phyloP scores from a whole-genome alignment of 768 basidiomycete genomes.

The Kwoniella dejecticola region DNA sequence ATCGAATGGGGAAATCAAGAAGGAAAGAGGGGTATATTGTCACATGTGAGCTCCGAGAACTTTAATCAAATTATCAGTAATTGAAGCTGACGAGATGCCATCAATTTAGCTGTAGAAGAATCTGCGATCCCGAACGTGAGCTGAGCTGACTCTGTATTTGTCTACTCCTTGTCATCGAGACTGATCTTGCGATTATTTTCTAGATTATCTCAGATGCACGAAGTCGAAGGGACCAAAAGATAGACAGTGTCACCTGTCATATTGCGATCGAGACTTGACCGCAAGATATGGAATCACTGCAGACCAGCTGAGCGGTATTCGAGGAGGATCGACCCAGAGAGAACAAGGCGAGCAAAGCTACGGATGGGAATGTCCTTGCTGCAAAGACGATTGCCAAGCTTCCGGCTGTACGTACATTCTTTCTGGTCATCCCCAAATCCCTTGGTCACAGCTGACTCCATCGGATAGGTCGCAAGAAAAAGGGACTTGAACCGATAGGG shows the following conservation, averaged over 20 bases:
- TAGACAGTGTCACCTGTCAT: neutral
- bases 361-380: constrained; percentile 12
- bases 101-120: constrained; percentile 5
- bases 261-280: constrained; percentile 2
- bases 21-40: neutral
- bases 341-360: neutral
- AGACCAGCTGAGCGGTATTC: neutral
- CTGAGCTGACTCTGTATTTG: neutral
- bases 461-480: neutral
- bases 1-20: neutral
- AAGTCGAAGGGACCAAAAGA: neutral
- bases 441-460: neutral
- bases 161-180: too few relatives aligned
- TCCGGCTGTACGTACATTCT: neutral
- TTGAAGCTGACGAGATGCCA: neutral
- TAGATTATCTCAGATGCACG: constrained; percentile 4
- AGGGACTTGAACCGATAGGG: constrained; percentile 3
- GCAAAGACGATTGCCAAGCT: constrained; percentile 3
- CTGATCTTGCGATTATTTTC: too few relatives aligned
- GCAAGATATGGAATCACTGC: neutral
- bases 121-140: constrained; percentile 5
- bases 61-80: neutral
- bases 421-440: too few relatives aligned
- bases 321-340: neutral
- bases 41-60: constrained; percentile 6